phyloP scores from a whole-genome alignment of 2,329 filamentous ascomycete species.

The Alternaria hordeiaustralica region DNA sequence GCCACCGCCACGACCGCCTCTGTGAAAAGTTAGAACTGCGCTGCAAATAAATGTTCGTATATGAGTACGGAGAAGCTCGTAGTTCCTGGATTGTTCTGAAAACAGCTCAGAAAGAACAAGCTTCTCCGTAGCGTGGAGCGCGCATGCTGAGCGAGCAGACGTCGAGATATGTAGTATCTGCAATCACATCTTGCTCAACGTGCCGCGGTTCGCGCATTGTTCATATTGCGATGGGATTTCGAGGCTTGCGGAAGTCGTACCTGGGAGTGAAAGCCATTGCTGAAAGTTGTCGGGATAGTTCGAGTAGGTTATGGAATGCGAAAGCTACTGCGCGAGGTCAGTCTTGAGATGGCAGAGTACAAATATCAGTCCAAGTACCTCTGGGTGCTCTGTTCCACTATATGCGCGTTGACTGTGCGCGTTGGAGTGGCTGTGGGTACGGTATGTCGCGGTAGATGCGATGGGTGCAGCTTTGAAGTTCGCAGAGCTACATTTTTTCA shows the following conservation, averaged over 20 bases:
- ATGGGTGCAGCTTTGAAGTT: slow-evolving; percentile 24
- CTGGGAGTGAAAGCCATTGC: slow-evolving; percentile 42
- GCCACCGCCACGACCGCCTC: slow-evolving; percentile 14
- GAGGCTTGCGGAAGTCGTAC: slow-evolving; percentile 23
- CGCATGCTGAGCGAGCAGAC: not conserved
- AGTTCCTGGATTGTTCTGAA: not conserved
- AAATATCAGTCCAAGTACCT: not conserved
- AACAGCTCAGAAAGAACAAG: not conserved
- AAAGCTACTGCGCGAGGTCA: slow-evolving; percentile 19
- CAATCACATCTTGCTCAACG: not conserved
- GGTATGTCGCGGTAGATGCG: slow-evolving; percentile 16
- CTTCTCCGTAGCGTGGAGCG: not conserved
- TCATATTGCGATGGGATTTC: not conserved
- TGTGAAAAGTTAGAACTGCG: slow-evolving; percentile 16
- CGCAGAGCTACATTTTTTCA: slow-evolving; percentile 10
- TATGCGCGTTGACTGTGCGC: slow-evolving; percentile 22
- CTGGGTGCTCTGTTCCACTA: not conserved
- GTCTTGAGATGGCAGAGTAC: not conserved
- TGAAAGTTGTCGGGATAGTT: slow-evolving; percentile 9
- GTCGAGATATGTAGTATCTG: not conserved
- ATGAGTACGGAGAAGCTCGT: not conserved
- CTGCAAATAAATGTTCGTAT: not conserved
- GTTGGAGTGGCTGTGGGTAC: slow-evolving; percentile 13
- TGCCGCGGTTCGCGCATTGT: not conserved
- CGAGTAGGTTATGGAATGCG: slow-evolving; percentile 11